Base-by-base conservation (phyloP, 495 filamentous ascomycete genomes). In the Daldinia vernicosa region DNA sequence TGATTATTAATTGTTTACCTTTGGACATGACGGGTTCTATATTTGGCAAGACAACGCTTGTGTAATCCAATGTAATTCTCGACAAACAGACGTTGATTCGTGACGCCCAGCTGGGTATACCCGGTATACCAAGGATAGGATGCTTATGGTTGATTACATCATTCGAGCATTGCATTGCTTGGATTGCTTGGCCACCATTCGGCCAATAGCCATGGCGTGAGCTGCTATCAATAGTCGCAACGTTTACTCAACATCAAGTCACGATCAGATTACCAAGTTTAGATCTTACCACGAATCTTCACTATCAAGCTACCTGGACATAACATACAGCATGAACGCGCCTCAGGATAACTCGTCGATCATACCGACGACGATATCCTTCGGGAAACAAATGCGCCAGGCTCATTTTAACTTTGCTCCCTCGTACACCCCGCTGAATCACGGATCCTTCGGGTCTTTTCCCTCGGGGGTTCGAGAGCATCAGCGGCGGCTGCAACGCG, bases 391-490 rank as follows among this genome's bases (percentile, higher is more conserved):
- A 69, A 80, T 81, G 75, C 77, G 79, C 32, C 70, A 74, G 5
- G 66, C 67, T 30, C 76, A 78, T 52, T 82, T 81, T 76, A 68
- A 60, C 63, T 83, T 82, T 60, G 77, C 74, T 22, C 33, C 66
- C n/a, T 66, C 64, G 9, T 81, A 78, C 47, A 77, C 71, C 60
- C 79, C 79, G 22, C 66, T 82, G 27, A 83, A 83, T 57, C 81
- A 83, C 45, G 80, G 80, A 22, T 82, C 80, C 14, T 81, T 77
- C 65, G 80, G 81, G 1, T 74, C 80, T 40, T 76, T 74, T 60
- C 81, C 81, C 6, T 63, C 64, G 17, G 47, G 60, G 7, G 78
- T 83, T 45, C 70, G 69, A 47, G 76, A 78, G 14, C 63, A 74
- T 52, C 78, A 79, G 37, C 67, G 59, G 59, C 33, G 45, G 27